Base-by-base conservation (phyloP, 2,329 filamentous ascomycete species). In the Neophaeococcomyces mojaviensis region DNA sequence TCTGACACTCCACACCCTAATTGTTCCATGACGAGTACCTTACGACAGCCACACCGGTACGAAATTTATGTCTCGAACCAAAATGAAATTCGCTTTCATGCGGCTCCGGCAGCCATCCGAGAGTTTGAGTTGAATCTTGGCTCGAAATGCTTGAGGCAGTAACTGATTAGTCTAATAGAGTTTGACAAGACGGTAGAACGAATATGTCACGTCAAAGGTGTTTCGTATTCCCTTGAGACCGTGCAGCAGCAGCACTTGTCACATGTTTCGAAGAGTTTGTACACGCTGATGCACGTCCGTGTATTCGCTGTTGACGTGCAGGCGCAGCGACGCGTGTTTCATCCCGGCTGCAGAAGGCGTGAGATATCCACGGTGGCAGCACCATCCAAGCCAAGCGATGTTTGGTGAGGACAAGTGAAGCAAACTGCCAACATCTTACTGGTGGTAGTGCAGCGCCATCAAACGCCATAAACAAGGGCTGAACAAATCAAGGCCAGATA, bases 321-420 rank as follows among this genome's bases (percentile, higher is more conserved):
- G 40, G 40, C 31, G 22, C 30, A 36, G 31, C 31, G n/a, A 44
- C 19, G 32, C 40, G 19, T 36, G 41, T 44, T 44, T 44, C 41
- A 44, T 32, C 36, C 18, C 5, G n/a, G 16, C 33, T 44, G 20
- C 22, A 36, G 19, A 34, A 20, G 35, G 19, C 35, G 22, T 15
- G n/a, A 24, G 16, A 28, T 15, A 32, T 18, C 39, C 39, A 33
- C 39, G 28, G 32, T 10, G n/a, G 20, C 39, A 16, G 32, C 41
- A 30, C 33, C 33, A 37, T 41, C 15, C 15, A 7, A 33, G 28
- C 39, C 39, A 41, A 41, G 28, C 24, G 24, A 41, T 12, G n/a
- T 18, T 40, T 24, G 8, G 15, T 18, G 30, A n/a, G 39, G 37
- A 12, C 26, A 28, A 6, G 20, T 24, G n/a, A 39, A 39, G 37